A percentile compares a stretch with the other conserved stretches of the same genome.
Evolutionary conservation across 2,329 filamentous ascomycete genomes (phyloP).

Genomic region (Monascus ruber): DNA sequence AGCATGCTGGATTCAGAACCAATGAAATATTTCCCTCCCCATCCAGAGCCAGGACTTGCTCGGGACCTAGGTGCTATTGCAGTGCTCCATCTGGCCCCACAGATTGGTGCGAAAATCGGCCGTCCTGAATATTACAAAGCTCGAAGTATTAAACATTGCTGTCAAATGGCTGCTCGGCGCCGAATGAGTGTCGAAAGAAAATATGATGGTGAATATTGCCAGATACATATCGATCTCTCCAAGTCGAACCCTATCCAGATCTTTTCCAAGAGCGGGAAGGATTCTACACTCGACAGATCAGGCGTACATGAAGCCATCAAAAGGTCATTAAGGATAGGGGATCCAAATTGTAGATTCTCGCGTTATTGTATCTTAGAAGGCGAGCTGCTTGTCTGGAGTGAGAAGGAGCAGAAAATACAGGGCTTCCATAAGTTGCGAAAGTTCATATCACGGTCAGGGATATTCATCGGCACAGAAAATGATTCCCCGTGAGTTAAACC

Average conservation of each 20-base stretch:
- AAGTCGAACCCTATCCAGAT: conserved; percentile 56
- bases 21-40: conserved; percentile 25
- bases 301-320: conserved; percentile 53
- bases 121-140: conserved; percentile 55
- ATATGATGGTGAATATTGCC: conserved; percentile 82
- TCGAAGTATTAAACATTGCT: conserved; percentile 62
- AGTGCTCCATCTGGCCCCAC: conserved; percentile 39
- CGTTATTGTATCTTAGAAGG: conserved; percentile 68
- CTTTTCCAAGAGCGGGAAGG: conserved; percentile 86
- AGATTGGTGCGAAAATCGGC: conserved; percentile 52
- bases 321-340: conserved; percentile 52
- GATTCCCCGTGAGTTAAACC: conserved; percentile 52
- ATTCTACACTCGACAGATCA: conserved; percentile 62
- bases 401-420: conserved; percentile 52
- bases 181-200: conserved; percentile 68
- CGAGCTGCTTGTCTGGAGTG: conserved; percentile 69
- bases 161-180: conserved; percentile 49
- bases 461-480: conserved; percentile 52
- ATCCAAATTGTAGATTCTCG: conserved; percentile 46
- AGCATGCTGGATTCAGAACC: conserved; percentile 36
- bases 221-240: conserved; percentile 65
- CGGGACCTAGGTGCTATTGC: conserved; percentile 22
- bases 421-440: conserved; percentile 76
- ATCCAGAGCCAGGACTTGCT: conserved; percentile 20
- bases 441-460: conserved; percentile 62